A percentile compares a stretch with the other conserved stretches of the same genome.
Conservation (phyloP, 306 rosid genomes). For the Cercis canadensis region DNA sequence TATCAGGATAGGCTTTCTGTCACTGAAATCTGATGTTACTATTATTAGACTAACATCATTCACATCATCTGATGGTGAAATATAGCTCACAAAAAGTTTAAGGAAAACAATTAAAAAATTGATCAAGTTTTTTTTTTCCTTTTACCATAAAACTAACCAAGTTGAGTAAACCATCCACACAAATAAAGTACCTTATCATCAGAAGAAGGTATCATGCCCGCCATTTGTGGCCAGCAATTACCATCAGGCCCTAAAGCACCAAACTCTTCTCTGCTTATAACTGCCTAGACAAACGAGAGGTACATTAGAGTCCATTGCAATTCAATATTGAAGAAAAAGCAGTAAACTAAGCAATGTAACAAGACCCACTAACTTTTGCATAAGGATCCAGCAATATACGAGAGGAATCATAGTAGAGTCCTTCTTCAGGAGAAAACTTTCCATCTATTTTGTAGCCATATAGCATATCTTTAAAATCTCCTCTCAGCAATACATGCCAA, state of each 20-base stretch:
- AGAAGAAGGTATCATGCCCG: constrained; percentile 70
- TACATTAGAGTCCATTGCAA: constrained; percentile 36
- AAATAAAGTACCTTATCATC: constrained; percentile 57
- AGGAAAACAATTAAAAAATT: not conserved
- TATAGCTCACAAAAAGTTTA: constrained; percentile 6
- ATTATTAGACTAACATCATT: not conserved
- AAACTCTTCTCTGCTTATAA: constrained; percentile 83
- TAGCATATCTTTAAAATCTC: constrained; percentile 78
- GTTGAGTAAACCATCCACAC: constrained; percentile 15
- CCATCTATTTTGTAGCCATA: constrained; percentile 89
- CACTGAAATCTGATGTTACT: not conserved
- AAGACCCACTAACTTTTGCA: constrained; percentile 72
- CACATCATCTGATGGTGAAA: not conserved
- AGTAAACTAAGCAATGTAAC: not conserved
- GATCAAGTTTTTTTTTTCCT: not conserved
- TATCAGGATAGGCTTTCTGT: not conserved
- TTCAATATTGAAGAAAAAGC: constrained; percentile 15
- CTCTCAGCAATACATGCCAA: constrained; percentile 88
- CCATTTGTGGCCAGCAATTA: constrained; percentile 97
- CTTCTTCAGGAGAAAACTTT: constrained; percentile 67
- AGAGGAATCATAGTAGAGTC: constrained; percentile 73
- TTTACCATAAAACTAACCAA: not conserved
- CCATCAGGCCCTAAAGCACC: constrained; percentile 77
- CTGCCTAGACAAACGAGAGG: constrained; percentile 73
- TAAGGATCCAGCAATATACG: constrained; percentile 83